Evolutionary conservation across 345 rosid genomes (phyloP), one percentile per base, ranked within the genome.

Genomic region (Noccaea caerulescens): DNA sequence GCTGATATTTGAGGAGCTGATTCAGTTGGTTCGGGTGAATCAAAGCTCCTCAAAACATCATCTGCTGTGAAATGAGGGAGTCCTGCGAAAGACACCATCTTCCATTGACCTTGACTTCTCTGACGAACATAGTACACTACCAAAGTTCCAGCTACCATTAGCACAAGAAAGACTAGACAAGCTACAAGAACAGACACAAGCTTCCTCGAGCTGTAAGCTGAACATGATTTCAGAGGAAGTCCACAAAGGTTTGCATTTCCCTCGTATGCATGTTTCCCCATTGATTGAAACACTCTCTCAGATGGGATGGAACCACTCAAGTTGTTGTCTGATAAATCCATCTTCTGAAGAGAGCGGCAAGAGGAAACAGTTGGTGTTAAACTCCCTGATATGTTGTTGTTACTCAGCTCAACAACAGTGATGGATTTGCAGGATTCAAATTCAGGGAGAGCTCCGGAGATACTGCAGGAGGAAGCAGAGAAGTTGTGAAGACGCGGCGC

Each of bases 231-330:
- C 65, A 91, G 45, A 63, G 98, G 98, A 72, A 69, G 75, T 36
- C 97, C 97, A 76, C 98, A 93, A 13, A 93, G 82, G 76, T 84
- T 77, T 52, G 76, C 63, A 72, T 93, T 93, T 61, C 96, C 94
- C 20, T 71, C 56, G 74, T 82, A 93, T 11, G 94, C 84, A 73
- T 83, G 79, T 56, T 59, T 71, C 49, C 85, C 91, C 92, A 91
- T 88, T 57, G 80, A 77, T 66, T 58, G 81, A 61, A 91, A 76
- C 63, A 75, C 54, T 49, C 83, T 82, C n/a, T 63, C 78, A 7
- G 88, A 72, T 47, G 96, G 97, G 45, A 93, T 80, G 10, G 79
- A 53, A 76, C 98, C 97, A 68, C 76, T 84, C 76, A 93, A 76
- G 68, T 80, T 71, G 45, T 93, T 88, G 65, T 74, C 83, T 39